These are phyloP conservation scores for Exserohilum rostratum DNA, from an alignment of 2,329 filamentous ascomycete species.

Conservation along the genomic window DNA sequence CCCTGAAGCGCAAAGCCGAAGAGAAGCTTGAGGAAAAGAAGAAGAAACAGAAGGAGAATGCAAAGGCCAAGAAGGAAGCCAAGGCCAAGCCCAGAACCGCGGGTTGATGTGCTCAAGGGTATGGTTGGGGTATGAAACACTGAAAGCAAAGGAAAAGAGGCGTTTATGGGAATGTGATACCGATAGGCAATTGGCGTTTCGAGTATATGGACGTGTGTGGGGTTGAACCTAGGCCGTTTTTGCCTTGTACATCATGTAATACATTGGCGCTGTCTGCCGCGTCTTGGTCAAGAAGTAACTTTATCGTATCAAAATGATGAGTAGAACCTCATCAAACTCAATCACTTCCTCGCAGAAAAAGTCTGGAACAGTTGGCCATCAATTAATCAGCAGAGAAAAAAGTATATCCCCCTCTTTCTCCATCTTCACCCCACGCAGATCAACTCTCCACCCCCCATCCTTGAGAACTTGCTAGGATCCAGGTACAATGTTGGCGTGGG, in stretches of 20 bases:
- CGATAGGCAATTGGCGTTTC: conserved; percentile 1
- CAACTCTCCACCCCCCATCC: too few species aligned
- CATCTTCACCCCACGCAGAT: too few species aligned
- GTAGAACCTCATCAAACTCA: background rate
- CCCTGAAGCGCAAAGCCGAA: conserved; percentile 89
- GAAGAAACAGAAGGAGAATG: conserved; percentile 92
- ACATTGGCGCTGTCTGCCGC: background rate
- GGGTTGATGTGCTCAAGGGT: background rate
- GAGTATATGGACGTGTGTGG: background rate
- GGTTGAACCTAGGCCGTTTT: background rate
- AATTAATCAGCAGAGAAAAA: too few species aligned
- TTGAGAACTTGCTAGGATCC: too few species aligned
- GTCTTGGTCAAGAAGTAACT: too few species aligned
- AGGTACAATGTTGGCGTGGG: too few species aligned
- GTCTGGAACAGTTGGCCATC: too few species aligned
- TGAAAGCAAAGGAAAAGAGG: background rate
- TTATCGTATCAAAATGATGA: too few species aligned
- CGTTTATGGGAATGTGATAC: conserved; percentile 16
- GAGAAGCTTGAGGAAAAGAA: conserved; percentile 91
- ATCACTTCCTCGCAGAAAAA: background rate
- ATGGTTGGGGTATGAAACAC: background rate
- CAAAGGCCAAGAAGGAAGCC: conserved; percentile 90
- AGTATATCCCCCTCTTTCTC: background rate
- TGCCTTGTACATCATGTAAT: background rate
- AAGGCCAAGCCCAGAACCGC: conserved; percentile 74